Evolutionary conservation across 2,329 filamentous ascomycete genomes (phyloP).

Genomic region (Fusarium sp.): DNA sequence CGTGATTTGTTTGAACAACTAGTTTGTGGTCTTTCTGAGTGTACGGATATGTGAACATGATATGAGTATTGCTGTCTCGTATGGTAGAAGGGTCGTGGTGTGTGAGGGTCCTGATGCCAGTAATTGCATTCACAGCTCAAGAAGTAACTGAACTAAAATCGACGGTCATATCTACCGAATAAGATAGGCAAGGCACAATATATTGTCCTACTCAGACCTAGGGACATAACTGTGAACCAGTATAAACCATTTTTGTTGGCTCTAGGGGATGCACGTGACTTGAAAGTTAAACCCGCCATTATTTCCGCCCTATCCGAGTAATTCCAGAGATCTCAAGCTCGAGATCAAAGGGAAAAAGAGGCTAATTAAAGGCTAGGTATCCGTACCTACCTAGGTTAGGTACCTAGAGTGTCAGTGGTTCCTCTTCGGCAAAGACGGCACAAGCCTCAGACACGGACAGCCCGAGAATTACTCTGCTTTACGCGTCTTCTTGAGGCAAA

Average conservation of each 20-base stretch:
- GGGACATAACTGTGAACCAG: too few relatives aligned
- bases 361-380: neutral
- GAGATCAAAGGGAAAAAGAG: neutral
- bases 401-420: slow-evolving; percentile 10
- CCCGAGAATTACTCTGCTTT: neutral
- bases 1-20: slow-evolving; percentile 36
- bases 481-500: slow-evolving; percentile 19
- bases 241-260: neutral
- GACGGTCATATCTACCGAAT: neutral
- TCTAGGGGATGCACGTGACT: slow-evolving; percentile 15
- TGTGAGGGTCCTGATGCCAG: too few relatives aligned
- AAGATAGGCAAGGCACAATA: neutral
- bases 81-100: too few relatives aligned
- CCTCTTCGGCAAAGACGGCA: slow-evolving; percentile 34
- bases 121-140: too few relatives aligned
- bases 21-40: neutral
- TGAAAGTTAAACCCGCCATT: neutral
- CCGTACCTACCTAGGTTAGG: too few relatives aligned
- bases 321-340: neutral
- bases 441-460: slow-evolving; percentile 9
- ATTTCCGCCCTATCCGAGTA: neutral
- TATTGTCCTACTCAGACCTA: too few relatives aligned
- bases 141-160: neutral
- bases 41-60: neutral
- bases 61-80: neutral